Percentiles rank a stretch among this genome's conserved stretches.
These are phyloP conservation scores for Trametes versicolor DNA, from an alignment of 1,284 basidiomycete genomes.

Conservation along the genomic window DNA sequence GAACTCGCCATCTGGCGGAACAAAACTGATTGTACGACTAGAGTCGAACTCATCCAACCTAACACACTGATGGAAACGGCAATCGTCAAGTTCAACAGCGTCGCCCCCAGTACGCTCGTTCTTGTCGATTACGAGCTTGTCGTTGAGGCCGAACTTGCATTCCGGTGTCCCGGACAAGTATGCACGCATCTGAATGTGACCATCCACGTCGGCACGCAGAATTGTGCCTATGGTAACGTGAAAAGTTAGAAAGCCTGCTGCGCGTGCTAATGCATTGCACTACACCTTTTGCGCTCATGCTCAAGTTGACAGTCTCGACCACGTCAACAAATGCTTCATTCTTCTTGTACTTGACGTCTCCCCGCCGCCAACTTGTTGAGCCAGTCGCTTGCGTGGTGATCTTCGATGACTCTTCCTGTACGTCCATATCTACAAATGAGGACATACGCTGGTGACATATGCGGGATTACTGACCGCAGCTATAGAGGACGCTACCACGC, in stretches of 20 bases:
- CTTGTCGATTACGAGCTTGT: slow-evolving; percentile 97
- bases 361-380: slow-evolving; percentile 92
- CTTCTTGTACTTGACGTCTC: slow-evolving; percentile 97
- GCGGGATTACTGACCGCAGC: slow-evolving; percentile 70
- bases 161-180: slow-evolving; percentile 96
- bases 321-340: slow-evolving; percentile 99
- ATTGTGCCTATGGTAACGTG: slow-evolving; percentile 70
- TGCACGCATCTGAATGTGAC: slow-evolving; percentile 97
- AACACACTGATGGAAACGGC: slow-evolving; percentile 99
- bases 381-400: slow-evolving; percentile 97
- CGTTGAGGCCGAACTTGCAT: slow-evolving; percentile 98
- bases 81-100: slow-evolving; percentile 96
- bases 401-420: slow-evolving; percentile 93
- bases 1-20: slow-evolving; percentile 99
- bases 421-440: slow-evolving; percentile 18
- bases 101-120: slow-evolving; percentile 66
- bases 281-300: slow-evolving; percentile 95
- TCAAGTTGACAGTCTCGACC: slow-evolving; percentile 94
- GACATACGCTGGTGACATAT: neutral
- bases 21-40: slow-evolving; percentile 93
- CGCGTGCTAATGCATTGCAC: slow-evolving; percentile 1
- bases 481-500: slow-evolving; percentile 85
- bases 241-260: neutral
- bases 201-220: slow-evolving; percentile 97
- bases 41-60: slow-evolving; percentile 94